phyloP scores from a whole-genome alignment of 2,329 filamentous ascomycete species.

The Aureobasidium sp. region DNA sequence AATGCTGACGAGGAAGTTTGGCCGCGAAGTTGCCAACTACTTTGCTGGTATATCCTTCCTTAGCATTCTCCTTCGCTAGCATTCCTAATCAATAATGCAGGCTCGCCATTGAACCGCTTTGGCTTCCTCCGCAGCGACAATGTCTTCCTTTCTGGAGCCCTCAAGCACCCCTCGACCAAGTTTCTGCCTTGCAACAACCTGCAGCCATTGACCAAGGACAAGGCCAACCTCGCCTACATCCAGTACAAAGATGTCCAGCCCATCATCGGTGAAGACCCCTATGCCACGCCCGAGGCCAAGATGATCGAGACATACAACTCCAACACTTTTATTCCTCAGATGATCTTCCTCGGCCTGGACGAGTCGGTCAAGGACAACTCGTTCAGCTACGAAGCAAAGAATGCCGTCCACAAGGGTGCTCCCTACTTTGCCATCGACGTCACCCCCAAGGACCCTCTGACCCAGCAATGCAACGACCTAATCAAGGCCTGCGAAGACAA shows the following conservation, averaged over 20 bases:
- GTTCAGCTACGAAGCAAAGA: slow-evolving; percentile 56
- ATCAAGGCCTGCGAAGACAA: slow-evolving; percentile 53
- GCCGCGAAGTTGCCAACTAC: slow-evolving; percentile 75
- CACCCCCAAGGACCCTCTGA: slow-evolving; percentile 57
- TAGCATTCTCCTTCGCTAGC: neutral
- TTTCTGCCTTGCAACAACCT: slow-evolving; percentile 79
- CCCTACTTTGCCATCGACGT: slow-evolving; percentile 90
- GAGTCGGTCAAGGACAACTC: slow-evolving; percentile 49
- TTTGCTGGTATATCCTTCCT: slow-evolving; percentile 49
- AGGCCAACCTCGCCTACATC: slow-evolving; percentile 59
- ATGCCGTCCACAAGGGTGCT: slow-evolving; percentile 62
- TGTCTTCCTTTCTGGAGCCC: slow-evolving; percentile 61
- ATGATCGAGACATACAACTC: slow-evolving; percentile 69
- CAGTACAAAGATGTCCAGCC: slow-evolving; percentile 60
- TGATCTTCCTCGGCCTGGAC: slow-evolving; percentile 81
- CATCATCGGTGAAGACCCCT: slow-evolving; percentile 66
- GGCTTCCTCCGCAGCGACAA: slow-evolving; percentile 69
- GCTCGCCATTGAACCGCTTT: slow-evolving; percentile 69
- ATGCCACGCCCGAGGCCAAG: slow-evolving; percentile 64
- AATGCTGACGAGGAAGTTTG: slow-evolving; percentile 71
- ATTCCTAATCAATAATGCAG: slow-evolving; percentile 28
- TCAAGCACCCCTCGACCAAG: slow-evolving; percentile 56
- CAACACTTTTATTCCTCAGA: slow-evolving; percentile 55
- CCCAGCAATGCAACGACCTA: slow-evolving; percentile 55
- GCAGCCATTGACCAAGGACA: slow-evolving; percentile 60